A percentile compares a stretch with the other conserved stretches of the same genome.
phyloP scores from a whole-genome alignment of 768 basidiomycete genomes.

The Nidula microcarpa region DNA sequence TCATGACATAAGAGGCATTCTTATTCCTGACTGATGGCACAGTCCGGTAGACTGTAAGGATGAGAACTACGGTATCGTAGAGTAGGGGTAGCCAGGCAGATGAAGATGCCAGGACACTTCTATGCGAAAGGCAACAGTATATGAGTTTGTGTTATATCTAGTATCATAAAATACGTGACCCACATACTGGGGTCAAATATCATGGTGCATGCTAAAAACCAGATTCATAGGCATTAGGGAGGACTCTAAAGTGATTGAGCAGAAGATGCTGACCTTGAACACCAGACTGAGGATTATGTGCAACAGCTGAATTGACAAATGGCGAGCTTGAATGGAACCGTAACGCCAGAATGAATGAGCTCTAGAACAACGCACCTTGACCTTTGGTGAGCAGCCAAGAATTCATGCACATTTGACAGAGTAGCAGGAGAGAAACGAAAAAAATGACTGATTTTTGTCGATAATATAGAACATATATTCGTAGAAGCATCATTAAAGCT shows the following conservation, averaged over 20 bases:
- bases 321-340: background rate
- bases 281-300: constrained; percentile 33
- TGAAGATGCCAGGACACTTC: constrained; percentile 37
- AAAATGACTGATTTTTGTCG: constrained; percentile 24
- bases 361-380: constrained; percentile 30
- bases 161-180: constrained; percentile 4
- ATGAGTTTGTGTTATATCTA: background rate
- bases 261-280: constrained; percentile 22
- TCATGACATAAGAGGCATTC: constrained; percentile 33
- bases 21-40: constrained; percentile 28
- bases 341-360: background rate
- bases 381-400: constrained; percentile 52
- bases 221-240: constrained; percentile 1
- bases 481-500: constrained; percentile 56
- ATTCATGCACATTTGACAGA: constrained; percentile 44
- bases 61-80: constrained; percentile 42
- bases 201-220: constrained; percentile 33
- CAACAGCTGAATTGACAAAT: constrained; percentile 25
- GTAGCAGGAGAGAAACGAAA: constrained; percentile 29
- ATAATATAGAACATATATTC: constrained; percentile 39
- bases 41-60: constrained; percentile 33
- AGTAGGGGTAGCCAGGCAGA: constrained; percentile 49
- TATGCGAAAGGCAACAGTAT: constrained; percentile 14
- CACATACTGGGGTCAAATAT: constrained; percentile 35
- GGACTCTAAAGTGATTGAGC: background rate